Base-by-base conservation (phyloP, 139 green algal species). In the Closterium sp. region DNA sequence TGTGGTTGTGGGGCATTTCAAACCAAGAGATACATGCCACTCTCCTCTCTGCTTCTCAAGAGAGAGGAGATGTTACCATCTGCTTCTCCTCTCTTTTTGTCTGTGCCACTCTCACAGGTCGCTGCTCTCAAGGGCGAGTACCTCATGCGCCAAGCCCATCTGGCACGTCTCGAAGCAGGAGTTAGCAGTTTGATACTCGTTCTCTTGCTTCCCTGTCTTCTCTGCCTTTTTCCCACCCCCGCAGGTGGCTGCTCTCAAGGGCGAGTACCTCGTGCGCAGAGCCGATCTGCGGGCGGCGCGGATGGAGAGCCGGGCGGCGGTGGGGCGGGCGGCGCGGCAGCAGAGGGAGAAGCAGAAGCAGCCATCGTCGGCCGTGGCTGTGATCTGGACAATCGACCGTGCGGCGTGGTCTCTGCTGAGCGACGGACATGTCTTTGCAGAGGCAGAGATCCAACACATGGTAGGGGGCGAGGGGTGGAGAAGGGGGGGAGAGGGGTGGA, bases 291-390 rank as follows among this genome's bases (percentile, higher is more conserved):
- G 43, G 43, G 43, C 8, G 43, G 43, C 43, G 10, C 21, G 43
- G 43, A 12, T 25, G 43, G 43, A 69, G 10, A 25, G 43, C 43
- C 43, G 43, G 12, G 43, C 43, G 10, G 43, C 43, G 43, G 43
- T 69, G 43, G 43, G 90, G 83, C 33, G 23, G 34, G 83, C 89
- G 28, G 90, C 64, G 4, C 84, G 55, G 28, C 23, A 89, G 86
- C 90, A 92, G 23, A 84, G 90, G 34, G 84, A 91, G 84, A 81
- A 92, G 34, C 84, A 84, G 84, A 92, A 92, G 84, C 36, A 34
- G 31, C 84, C 90, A 21, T 55, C 36, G 9, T 33, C 90, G 3
- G 90, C 90, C 7, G 55, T 92, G 90, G 34, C 34, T 21, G 90
- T 92, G 4, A 84, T 33, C 7, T 90, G 83, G 90, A 36, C 84